Evolutionary conservation across 1,139 yeast genomes (phyloP).

Genomic region (Suhomyces coccinellae): DNA sequence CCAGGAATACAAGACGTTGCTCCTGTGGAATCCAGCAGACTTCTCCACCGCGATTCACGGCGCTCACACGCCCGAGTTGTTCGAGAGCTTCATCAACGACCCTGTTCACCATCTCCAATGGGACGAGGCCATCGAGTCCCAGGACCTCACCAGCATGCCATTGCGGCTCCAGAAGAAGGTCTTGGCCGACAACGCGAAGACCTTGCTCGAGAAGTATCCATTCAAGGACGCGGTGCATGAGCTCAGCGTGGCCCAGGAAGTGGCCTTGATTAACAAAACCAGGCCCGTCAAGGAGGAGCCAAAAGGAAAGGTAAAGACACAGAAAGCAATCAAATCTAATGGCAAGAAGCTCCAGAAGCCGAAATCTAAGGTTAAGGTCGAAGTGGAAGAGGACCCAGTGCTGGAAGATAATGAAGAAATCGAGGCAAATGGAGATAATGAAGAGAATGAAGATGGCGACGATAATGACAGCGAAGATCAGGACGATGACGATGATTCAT

Average conservation of each 20-base stretch:
- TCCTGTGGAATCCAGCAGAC: slow-evolving; percentile 59
- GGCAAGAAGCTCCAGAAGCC: background rate
- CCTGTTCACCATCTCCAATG: slow-evolving; percentile 33
- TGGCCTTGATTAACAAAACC: slow-evolving; percentile 18
- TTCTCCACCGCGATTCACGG: slow-evolving; percentile 25
- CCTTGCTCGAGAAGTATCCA: slow-evolving; percentile 37
- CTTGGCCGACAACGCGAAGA: slow-evolving; percentile 40
- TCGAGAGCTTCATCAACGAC: slow-evolving; percentile 34
- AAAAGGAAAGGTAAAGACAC: background rate
- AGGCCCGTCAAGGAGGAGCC: slow-evolving; percentile 2
- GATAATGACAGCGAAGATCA: slow-evolving; percentile 12
- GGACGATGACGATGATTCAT: slow-evolving; percentile 13
- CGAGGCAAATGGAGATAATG: background rate
- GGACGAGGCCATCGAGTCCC: slow-evolving; percentile 32
- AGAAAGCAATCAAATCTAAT: background rate
- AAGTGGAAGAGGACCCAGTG: background rate
- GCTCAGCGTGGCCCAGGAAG: slow-evolving; percentile 27
- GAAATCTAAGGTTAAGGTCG: background rate
- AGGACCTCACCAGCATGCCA: slow-evolving; percentile 37
- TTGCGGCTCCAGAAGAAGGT: slow-evolving; percentile 46
- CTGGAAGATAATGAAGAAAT: slow-evolving; percentile 3
- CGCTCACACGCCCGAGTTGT: slow-evolving; percentile 34
- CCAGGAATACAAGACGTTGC: slow-evolving; percentile 59
- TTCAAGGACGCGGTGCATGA: slow-evolving; percentile 34
- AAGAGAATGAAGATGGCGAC: slow-evolving; percentile 9